phyloP scores from a whole-genome alignment of 2,329 filamentous ascomycete genomes.

The Pseudocercospora pini-densiflorae region DNA sequence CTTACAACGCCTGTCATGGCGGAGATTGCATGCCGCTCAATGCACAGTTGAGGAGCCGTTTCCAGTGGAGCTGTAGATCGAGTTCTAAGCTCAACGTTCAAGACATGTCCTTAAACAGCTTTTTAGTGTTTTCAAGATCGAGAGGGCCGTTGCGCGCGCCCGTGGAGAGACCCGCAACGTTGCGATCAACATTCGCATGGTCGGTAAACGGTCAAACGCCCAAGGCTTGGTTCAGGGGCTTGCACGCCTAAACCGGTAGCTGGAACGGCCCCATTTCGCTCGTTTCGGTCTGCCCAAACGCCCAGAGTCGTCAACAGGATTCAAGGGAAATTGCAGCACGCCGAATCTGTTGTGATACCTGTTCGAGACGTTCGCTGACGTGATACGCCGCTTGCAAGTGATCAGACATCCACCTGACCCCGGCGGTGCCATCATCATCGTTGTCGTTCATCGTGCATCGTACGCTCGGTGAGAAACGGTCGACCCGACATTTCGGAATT shows the following conservation, averaged over 20 bases:
- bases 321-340: conserved; percentile 5
- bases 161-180: neutral
- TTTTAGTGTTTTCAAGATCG: neutral
- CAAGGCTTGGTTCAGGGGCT: conserved; percentile 5
- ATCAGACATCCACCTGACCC: neutral
- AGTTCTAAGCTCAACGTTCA: conserved; percentile 11
- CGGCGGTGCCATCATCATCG: neutral
- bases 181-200: conserved; percentile 5
- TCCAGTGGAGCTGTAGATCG: neutral
- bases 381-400: neutral
- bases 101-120: conserved; percentile 2
- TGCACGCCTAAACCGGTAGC: conserved; percentile 4
- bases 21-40: conserved; percentile 7
- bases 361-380: neutral
- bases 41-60: conserved; percentile 10
- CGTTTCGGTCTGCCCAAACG: conserved; percentile 1
- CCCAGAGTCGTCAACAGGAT: neutral
- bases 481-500: too few species aligned
- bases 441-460: neutral
- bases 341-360: neutral
- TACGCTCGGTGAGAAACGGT: too few species aligned
- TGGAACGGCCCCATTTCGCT: conserved; percentile 1
- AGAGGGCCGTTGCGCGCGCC: conserved; percentile 6
- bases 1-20: conserved; percentile 10
- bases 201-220: conserved; percentile 3